Base-by-base conservation (phyloP, 306 rosid genomes). In the Sicyos baderoa region DNA sequence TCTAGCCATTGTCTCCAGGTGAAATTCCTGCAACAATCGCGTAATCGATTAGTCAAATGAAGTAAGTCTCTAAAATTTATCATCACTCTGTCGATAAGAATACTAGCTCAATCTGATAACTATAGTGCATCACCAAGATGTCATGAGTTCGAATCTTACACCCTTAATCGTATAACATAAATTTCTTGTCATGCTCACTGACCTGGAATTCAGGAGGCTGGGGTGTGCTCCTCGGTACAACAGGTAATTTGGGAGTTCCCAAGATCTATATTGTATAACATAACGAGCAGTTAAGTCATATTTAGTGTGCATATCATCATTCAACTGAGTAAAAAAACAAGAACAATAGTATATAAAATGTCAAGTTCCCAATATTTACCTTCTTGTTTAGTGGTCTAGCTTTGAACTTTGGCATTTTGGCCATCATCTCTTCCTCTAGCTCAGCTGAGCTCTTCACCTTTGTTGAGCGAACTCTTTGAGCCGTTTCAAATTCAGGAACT, bases 351-450 rank as follows among this genome's bases (percentile, higher is more conserved):
- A 8, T 21, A 8, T 29, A 19, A n/a, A 25, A 42, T 54, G 29
- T 54, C 40, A 71, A 22, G 40, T 21, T 47, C 3, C 54, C 49
- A 21, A 42, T 25, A 35, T 14, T 15, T 58, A 90, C 99, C 89
- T 86, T 94, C 84, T 84, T 94, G 78, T 90, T 94, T 47, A 94
- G 21, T 27, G 99, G 91, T 15, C 91, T 78, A 74, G 99, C 97
- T 82, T 90, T 94, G 72, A 90, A 94, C 84, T 90, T 94, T 6
- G 97, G 99, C 49, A 94, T 86, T 84, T 90, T 90, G 25, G 97
- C 96, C 95, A 94, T 90, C 99, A 88, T 85, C 79, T 94, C 99
- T 82, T 88, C 96, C 83, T 94, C 99, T 69, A 90, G 85, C 83
- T 94, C 99, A 3, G 89, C 87, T 49, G 89, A 74, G 72, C 99